These are phyloP conservation scores for Jaenimonas drosophilae DNA, from an alignment of 208 protist genomes.

Conservation along the genomic window DNA sequence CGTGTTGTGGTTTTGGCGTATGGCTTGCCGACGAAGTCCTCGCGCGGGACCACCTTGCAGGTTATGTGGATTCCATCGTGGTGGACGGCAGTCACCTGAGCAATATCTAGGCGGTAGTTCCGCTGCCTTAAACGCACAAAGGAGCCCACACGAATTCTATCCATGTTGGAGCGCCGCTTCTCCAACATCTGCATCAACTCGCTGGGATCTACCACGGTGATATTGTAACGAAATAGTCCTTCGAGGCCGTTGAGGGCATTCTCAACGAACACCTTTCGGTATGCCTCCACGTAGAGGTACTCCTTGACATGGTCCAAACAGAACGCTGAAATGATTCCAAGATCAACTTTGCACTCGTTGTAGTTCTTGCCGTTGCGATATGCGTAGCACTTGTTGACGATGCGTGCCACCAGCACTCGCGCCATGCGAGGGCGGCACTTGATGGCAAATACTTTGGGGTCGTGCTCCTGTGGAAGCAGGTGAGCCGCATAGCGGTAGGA, in stretches of 20 bases:
- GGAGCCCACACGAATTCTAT: constrained; percentile 58
- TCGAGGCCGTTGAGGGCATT: constrained; percentile 82
- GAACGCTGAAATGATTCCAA: constrained; percentile 90
- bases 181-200: constrained; percentile 89
- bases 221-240: constrained; percentile 77
- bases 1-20: constrained; percentile 64
- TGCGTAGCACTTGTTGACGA: constrained; percentile 89
- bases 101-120: constrained; percentile 78
- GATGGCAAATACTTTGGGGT: constrained; percentile 87
- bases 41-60: constrained; percentile 72
- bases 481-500: constrained; percentile 64
- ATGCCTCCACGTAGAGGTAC: constrained; percentile 90
- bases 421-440: constrained; percentile 81
- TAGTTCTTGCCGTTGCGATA: constrained; percentile 78
- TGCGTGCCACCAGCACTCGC: constrained; percentile 74
- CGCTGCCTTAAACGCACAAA: constrained; percentile 80
- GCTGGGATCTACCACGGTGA: constrained; percentile 72
- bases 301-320: constrained; percentile 85
- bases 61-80: constrained; percentile 47
- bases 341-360: constrained; percentile 63
- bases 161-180: constrained; percentile 40
- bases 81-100: constrained; percentile 61
- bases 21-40: constrained; percentile 78
- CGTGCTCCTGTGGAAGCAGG: constrained; percentile 58
- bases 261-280: constrained; percentile 84